Percentiles rank a stretch among this genome's conserved stretches.
phyloP scores from a whole-genome alignment of 139 green algal genomes.

The Closterium sp. region DNA sequence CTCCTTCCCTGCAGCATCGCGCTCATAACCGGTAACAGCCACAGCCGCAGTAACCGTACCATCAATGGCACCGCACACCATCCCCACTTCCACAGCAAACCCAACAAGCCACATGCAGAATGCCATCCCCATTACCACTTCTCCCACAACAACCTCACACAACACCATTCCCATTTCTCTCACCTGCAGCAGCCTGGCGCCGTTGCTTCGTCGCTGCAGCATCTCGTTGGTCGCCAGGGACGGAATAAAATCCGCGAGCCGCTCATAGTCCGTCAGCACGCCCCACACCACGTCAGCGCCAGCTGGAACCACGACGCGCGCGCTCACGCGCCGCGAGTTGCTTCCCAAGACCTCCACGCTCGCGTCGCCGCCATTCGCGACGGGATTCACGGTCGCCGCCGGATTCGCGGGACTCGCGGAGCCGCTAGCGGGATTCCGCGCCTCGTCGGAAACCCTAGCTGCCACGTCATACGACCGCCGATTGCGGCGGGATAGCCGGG shows the following conservation, averaged over 20 bases:
- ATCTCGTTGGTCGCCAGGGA: constrained; percentile 36
- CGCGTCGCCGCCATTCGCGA: background rate
- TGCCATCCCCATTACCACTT: too few relatives aligned
- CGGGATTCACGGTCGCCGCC: background rate
- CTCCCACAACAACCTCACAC: too few relatives aligned
- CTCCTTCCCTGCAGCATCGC: too few relatives aligned
- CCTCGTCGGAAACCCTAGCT: background rate
- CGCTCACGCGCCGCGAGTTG: constrained; percentile 35
- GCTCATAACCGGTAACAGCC: too few relatives aligned
- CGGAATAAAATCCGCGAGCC: constrained; percentile 39
- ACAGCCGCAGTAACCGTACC: too few relatives aligned
- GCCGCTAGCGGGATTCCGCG: background rate
- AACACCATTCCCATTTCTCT: background rate
- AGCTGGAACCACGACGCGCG: constrained; percentile 4
- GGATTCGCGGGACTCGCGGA: too few relatives aligned
- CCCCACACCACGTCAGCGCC: constrained; percentile 31
- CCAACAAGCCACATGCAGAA: too few relatives aligned
- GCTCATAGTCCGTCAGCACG: constrained; percentile 40
- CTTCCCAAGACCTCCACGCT: constrained; percentile 22
- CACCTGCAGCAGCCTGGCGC: constrained; percentile 39
- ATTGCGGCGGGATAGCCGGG: background rate
- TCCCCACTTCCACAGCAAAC: too few relatives aligned
- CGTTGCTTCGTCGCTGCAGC: constrained; percentile 29
- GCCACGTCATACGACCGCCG: background rate
- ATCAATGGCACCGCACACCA: too few relatives aligned